Evolutionary conservation across 768 basidiomycete genomes (phyloP), one percentile per base, ranked within the genome.

Genomic region (Mycena vitilis): DNA sequence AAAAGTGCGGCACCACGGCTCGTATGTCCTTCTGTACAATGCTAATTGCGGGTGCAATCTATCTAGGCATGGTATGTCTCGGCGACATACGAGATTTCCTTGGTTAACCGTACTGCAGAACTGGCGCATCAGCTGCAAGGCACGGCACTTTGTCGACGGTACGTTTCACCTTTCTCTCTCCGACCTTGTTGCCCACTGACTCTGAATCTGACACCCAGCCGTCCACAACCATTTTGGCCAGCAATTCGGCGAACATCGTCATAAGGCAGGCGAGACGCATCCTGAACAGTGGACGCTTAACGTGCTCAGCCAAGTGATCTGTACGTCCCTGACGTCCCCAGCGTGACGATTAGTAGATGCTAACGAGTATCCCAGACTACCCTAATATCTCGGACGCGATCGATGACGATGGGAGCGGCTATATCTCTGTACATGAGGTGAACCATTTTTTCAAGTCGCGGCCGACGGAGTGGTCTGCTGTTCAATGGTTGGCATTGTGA

Each of bases 331-430:
- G 15, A 40, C 40, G 4, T 40, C 11, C 2, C 2, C 40, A 40
- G 40, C 15, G 40, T 40, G 40, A 8, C 2, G 11, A 4, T 40
- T 3, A 16, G 2, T 30, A 30, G 30, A 3, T 30, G 30, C 30
- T 38, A 9, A 25, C 51, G 9, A 8, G 12, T 5, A 8, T 38
- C 18, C 18, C 48, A 76, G 75, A 73, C 42, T 71, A 76, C 45
- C 73, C 73, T 5, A 70, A 68, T 20, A 73, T 76, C 45, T 70
- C 72, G 15, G 75, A 76, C 34, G 75, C 75, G 30, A 73, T 76
- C n/a, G 75, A 76, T 61, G 69, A 71, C 30, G 73, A 76, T 45
- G 73, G 73, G 13, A 74, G 71, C 47, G 75, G 75, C 34, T 76
- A 74, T 38, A 67, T 76, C 18, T 73, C 73, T 2, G 71, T 74